phyloP scores from a whole-genome alignment of 768 basidiomycete genomes.

The Pleurotus platypus region DNA sequence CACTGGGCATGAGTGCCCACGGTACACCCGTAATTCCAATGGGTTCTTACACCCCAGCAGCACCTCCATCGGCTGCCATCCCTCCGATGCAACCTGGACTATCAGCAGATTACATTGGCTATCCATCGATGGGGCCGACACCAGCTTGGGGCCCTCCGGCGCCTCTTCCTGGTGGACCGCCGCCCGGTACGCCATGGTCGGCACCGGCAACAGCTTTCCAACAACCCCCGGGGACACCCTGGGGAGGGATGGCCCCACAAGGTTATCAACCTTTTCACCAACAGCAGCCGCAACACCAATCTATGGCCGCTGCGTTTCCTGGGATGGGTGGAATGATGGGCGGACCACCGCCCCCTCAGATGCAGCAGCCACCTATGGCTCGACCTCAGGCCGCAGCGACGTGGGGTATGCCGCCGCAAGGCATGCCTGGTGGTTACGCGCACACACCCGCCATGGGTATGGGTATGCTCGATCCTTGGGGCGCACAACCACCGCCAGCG shows the following conservation, averaged over 20 bases:
- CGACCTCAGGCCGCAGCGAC: neutral
- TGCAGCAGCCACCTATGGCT: slow-evolving; percentile 6
- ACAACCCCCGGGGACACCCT: slow-evolving; percentile 16
- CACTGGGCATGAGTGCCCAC: slow-evolving; percentile 14
- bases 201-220: slow-evolving; percentile 9
- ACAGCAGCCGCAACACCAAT: slow-evolving; percentile 3
- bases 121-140: slow-evolving; percentile 20
- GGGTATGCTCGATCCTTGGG: neutral
- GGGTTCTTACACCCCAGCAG: slow-evolving; percentile 12
- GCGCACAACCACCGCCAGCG: slow-evolving; percentile 1
- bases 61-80: slow-evolving; percentile 5
- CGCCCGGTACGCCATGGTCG: slow-evolving; percentile 1
- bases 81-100: slow-evolving; percentile 13
- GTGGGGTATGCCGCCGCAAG: slow-evolving; percentile 1
- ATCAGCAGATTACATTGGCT: slow-evolving; percentile 28
- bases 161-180: slow-evolving; percentile 11
- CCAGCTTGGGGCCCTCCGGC: slow-evolving; percentile 12
- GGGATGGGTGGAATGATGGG: slow-evolving; percentile 1
- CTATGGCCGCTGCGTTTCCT: slow-evolving; percentile 6
- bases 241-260: slow-evolving; percentile 11
- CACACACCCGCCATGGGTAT: slow-evolving; percentile 2
- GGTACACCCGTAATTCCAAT: slow-evolving; percentile 10
- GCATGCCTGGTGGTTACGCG: slow-evolving; percentile 4
- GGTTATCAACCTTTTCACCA: slow-evolving; percentile 11
- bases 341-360: neutral